Evolutionary conservation across 345 rosid species (phyloP), one percentile per base, ranked within the genome.

Genomic region (Lepidium sativum): DNA sequence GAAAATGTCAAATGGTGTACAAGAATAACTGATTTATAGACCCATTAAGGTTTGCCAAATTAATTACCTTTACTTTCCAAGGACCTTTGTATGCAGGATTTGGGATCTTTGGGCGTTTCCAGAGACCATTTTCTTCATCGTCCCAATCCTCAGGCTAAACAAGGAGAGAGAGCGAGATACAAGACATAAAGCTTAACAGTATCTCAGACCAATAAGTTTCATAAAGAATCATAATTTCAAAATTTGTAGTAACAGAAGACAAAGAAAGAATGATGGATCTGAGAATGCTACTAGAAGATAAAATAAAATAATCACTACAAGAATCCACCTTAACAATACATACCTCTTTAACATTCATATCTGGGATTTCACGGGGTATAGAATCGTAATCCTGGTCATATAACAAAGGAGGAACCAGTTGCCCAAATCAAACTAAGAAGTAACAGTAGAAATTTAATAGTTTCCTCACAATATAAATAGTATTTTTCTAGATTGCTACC

Each of bases 71-170:
- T 44, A 77, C 71, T 80, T 82, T 88, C 96, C 96, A 88, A 59
- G 88, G 74, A 72, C 96, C 96, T 71, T 81, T 88, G 71, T 76
- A 88, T 12, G 71, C 79, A 32, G 92, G 92, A 75, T 88, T 88
- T 38, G 86, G 84, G 41, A 86, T 71, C 77, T 71, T 88, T 6
- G 90, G 86, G 27, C 82, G 68, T 68, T 70, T 80, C 96, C 96
- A 88, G 18, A 75, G 60, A 69, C 92, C 96, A 43, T 79, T 82
- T 25, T 82, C 90, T 55, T 88, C 92, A 31, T 86, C 88, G 39
- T 88, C 90, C 90, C 90, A 88, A 72, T 75, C 78, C 51, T 77
- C 83, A 41, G 96, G 96, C 92, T 88, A 68, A 27, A 45, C 35
- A 67, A 63, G 15, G 44, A 53, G 27, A 62, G 47, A 61, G 57